These are phyloP conservation scores for Aureobasidium zeae DNA, from an alignment of 2,329 filamentous ascomycete species.

Conservation along the genomic window DNA sequence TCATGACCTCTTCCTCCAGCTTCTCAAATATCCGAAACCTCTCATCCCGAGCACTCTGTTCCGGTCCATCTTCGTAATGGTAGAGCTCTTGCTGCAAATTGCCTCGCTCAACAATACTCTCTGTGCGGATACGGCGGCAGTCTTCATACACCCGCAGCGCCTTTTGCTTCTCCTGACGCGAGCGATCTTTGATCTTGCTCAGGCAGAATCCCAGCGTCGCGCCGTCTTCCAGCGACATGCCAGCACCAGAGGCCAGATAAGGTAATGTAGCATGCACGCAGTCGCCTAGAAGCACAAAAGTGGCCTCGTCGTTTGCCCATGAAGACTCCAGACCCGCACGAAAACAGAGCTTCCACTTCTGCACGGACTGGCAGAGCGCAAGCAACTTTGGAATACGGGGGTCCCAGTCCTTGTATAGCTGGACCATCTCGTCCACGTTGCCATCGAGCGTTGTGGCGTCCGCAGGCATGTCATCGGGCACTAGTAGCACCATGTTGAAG, in stretches of 20 bases:
- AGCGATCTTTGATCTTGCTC: conserved; percentile 36
- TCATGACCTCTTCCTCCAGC: neutral
- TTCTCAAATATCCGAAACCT: conserved; percentile 5
- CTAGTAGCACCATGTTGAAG: conserved; percentile 44
- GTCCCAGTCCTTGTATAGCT: conserved; percentile 50
- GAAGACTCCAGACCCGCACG: conserved; percentile 42
- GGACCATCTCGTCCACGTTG: conserved; percentile 46
- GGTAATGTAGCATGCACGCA: conserved; percentile 57
- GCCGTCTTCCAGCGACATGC: conserved; percentile 53
- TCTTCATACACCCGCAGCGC: conserved; percentile 45
- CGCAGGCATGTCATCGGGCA: conserved; percentile 42
- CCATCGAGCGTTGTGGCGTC: conserved; percentile 39
- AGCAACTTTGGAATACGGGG: conserved; percentile 44
- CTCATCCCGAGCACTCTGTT: conserved; percentile 35
- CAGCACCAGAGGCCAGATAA: conserved; percentile 50
- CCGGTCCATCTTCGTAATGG: conserved; percentile 50
- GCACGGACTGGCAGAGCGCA: conserved; percentile 47
- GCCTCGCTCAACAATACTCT: conserved; percentile 50
- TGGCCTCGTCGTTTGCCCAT: conserved; percentile 49
- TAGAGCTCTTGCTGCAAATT: conserved; percentile 55
- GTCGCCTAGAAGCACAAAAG: conserved; percentile 54
- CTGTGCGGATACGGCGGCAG: conserved; percentile 49
- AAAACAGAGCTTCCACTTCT: conserved; percentile 54
- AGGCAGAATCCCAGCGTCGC: conserved; percentile 50
- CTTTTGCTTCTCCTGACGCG: conserved; percentile 30